Conservation (phyloP, 2,329 filamentous ascomycete genomes). For the Geosmithia putterillii region DNA sequence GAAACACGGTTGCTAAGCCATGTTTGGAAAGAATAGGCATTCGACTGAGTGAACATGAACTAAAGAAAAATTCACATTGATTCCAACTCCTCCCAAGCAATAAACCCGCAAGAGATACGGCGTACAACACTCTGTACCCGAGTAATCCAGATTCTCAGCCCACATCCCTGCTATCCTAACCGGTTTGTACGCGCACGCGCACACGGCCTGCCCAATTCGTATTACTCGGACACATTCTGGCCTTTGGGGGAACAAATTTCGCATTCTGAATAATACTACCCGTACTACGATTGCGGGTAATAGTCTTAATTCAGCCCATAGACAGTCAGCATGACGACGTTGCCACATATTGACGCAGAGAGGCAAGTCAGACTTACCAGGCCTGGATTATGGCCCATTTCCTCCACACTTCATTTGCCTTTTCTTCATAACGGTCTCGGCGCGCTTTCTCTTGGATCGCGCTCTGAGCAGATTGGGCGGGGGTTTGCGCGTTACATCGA, state of each 20-base stretch:
- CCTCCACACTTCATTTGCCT: slow-evolving; percentile 11
- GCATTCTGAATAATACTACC: neutral
- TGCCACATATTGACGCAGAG: neutral
- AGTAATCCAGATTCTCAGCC: no score
- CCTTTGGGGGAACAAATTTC: neutral
- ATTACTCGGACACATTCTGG: no score
- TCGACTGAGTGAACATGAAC: no score
- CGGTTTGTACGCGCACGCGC: no score
- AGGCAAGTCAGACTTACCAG: slow-evolving; percentile 9
- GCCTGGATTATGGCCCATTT: slow-evolving; percentile 13
- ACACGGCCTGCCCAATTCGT: no score
- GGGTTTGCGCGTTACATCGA: neutral
- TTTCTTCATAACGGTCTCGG: neutral
- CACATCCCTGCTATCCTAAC: no score
- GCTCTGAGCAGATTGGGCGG: neutral
- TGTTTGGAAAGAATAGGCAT: no score
- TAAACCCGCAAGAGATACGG: no score
- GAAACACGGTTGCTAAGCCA: no score
- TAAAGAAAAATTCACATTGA: no score
- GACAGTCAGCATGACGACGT: neutral
- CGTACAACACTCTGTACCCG: no score
- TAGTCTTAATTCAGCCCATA: neutral
- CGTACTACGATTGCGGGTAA: neutral
- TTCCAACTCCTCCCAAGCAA: no score
- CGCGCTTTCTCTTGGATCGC: slow-evolving; percentile 3